Evolutionary conservation across 2,329 filamentous ascomycete species (phyloP), one percentile per base, ranked within the genome.

Genomic region (Leptographium lundbergii): DNA sequence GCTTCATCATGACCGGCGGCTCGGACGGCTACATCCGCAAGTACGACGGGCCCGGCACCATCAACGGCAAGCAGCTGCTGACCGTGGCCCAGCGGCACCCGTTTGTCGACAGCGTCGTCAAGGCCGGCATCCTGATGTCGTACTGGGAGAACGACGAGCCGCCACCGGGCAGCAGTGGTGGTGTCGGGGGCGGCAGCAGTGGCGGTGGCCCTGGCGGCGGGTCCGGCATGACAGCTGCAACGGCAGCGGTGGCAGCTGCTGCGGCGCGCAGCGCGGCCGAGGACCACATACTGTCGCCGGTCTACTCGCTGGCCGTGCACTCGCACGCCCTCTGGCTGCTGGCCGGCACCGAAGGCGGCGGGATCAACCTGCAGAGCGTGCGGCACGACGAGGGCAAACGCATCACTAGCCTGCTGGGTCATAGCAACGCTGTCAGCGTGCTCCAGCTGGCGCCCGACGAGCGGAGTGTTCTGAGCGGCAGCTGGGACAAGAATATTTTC

Each of bases 121-220:
- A 99, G 72, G 91, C 92, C 2, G 94, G 91, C 1, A 89, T 96
- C 6, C 75, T 97, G 56, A 86, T 96, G 81, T 95, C 89, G 57
- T 99, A 99, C 71, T 99, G 94, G 94, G 94, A 96, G 71, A 99
- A 97, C 67, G 91, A 96, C 70, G 92, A 99, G 69, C 82, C 84
- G 2, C 64, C 73, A 3, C 56, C 69, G 68, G 54, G 71, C 72
- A 71, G 74, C 42, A 70, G 75, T 17, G 36, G 36, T 7, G 27
- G 13, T 25, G 53, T 5, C 5, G 36, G 22, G n/a, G 32, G 54
- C 36, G 24, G 54, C 34, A 29, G 36, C 54, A 24, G 25, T 22
- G 22, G 34, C 22, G 22, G 53, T 6, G 24, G 36, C 24, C 17
- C 22, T 11, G 10, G 39, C 54, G 25, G 34, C 53, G 22, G 32